Evolutionary conservation across 345 rosid species (phyloP).

Genomic region (Murraya paniculata): DNA sequence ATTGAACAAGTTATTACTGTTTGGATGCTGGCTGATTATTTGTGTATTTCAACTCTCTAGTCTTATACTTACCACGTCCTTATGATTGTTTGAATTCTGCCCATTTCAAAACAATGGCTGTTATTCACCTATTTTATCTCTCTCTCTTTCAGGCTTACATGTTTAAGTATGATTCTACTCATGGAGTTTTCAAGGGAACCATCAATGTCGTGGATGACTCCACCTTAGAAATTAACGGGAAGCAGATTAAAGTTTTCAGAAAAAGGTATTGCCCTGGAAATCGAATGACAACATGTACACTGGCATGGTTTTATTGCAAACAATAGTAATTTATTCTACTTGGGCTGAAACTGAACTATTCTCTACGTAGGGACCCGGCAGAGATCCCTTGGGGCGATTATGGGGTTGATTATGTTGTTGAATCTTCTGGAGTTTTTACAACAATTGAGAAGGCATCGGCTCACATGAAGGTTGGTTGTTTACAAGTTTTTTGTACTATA

Average conservation of each 20-base stretch:
- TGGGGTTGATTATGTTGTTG: constrained; percentile 89
- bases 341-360: constrained; percentile 11
- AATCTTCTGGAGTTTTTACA: constrained; percentile 94
- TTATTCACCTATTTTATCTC: not conserved
- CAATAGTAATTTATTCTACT: not conserved
- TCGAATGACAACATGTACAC: not conserved
- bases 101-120: not conserved
- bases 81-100: not conserved
- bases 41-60: not conserved
- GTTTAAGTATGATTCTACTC: constrained; percentile 97
- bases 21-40: not conserved
- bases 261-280: constrained; percentile 55
- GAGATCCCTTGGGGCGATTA: constrained; percentile 98
- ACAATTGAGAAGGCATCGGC: constrained; percentile 80
- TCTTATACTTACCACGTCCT: not conserved
- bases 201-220: constrained; percentile 74
- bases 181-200: constrained; percentile 74
- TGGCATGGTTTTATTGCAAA: not conserved
- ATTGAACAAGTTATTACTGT: not conserved
- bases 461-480: constrained; percentile 66
- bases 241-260: constrained; percentile 60
- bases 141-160: constrained; percentile 77
- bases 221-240: constrained; percentile 91
- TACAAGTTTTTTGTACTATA: not conserved
- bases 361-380: constrained; percentile 68